A percentile compares a stretch with the other conserved stretches of the same genome.
These are phyloP conservation scores for Pichia sp. DNA, from an alignment of 1,139 yeast species.

Conservation along the genomic window DNA sequence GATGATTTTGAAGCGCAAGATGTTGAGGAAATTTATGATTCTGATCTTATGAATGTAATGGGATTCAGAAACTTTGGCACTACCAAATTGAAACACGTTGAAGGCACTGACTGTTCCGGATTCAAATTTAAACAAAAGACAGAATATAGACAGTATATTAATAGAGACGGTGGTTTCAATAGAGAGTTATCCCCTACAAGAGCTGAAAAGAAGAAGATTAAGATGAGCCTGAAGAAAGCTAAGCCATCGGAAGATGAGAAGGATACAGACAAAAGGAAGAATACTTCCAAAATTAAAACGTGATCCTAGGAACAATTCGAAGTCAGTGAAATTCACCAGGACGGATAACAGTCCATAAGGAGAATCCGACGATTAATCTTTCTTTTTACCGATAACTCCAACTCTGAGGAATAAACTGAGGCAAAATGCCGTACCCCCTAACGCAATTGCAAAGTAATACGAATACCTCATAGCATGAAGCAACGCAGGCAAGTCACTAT, in stretches of 20 bases:
- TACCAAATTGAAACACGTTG: slow-evolving; percentile 55
- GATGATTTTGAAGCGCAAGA: slow-evolving; percentile 1
- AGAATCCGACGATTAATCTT: too few relatives aligned
- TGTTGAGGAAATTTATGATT: background rate
- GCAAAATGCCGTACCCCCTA: slow-evolving; percentile 28
- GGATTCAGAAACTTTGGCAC: slow-evolving; percentile 58
- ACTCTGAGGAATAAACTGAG: slow-evolving; percentile 30
- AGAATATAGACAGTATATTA: slow-evolving; percentile 62
- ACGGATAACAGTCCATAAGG: too few relatives aligned
- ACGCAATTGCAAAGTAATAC: slow-evolving; percentile 35
- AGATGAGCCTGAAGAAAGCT: slow-evolving; percentile 7
- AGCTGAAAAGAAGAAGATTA: slow-evolving; percentile 14
- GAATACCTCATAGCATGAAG: slow-evolving; percentile 33
- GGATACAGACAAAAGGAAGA: too few relatives aligned
- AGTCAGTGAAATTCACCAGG: background rate
- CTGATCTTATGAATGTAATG: slow-evolving; percentile 30
- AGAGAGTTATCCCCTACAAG: slow-evolving; percentile 50
- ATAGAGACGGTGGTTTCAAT: slow-evolving; percentile 54
- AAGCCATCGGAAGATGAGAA: too few relatives aligned
- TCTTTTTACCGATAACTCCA: slow-evolving; percentile 28
- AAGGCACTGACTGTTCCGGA: slow-evolving; percentile 43
- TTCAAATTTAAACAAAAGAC: slow-evolving; percentile 35
- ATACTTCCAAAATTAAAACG: background rate
- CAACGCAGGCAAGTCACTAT: slow-evolving; percentile 19
- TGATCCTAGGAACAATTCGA: background rate